A percentile compares a stretch with the other conserved stretches of the same genome.
These are phyloP conservation scores for Eucalyptus victrix DNA, from an alignment of 345 rosid species.

Conservation along the genomic window DNA sequence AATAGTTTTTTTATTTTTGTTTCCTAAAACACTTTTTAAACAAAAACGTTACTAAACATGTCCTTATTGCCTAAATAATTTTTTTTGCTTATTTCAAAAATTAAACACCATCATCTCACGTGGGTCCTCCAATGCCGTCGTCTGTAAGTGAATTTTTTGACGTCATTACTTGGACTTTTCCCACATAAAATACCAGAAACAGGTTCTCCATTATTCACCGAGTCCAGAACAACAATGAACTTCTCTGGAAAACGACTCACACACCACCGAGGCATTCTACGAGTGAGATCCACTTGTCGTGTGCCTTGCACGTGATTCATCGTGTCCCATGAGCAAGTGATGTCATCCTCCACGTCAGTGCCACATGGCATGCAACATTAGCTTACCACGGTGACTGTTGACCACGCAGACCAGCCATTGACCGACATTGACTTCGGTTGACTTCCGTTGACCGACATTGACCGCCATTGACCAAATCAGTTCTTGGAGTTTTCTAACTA, in stretches of 20 bases:
- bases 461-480: neutral
- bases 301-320: neutral
- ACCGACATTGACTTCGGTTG: too few species aligned
- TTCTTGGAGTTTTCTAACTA: too few species aligned
- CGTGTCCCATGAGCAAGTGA: neutral
- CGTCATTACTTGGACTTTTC: neutral
- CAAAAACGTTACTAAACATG: too few species aligned
- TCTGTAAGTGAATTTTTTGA: neutral
- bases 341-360: neutral
- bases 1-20: too few species aligned
- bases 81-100: neutral
- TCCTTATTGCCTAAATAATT: too few species aligned
- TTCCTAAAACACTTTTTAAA: too few species aligned
- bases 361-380: neutral
- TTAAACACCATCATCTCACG: neutral
- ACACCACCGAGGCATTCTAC: neutral
- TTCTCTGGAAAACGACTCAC: neutral
- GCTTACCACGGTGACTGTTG: neutral
- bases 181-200: neutral
- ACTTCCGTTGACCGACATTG: neutral
- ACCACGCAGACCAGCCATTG: neutral
- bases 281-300: neutral
- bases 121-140: neutral
- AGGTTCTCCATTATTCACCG: neutral
- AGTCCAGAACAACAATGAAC: neutral